Base-by-base conservation (phyloP, 768 basidiomycete species). In the Saitozyma podzolica region DNA sequence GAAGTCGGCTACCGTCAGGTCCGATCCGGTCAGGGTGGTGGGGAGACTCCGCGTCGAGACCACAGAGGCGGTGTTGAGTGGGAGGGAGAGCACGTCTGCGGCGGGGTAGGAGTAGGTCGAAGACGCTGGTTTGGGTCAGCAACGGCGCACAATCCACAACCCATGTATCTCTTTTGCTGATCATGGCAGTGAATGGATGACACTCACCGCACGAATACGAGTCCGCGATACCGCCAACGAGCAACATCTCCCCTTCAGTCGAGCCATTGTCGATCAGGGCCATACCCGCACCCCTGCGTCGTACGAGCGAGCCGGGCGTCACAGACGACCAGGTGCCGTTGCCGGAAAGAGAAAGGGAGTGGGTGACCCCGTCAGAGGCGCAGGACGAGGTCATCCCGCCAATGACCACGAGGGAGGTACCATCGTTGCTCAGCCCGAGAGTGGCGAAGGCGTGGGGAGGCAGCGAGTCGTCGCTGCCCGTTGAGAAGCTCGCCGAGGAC, bases 311-410 rank as follows among this genome's bases (percentile, higher is more conserved):
- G 9, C 52, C 53, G 9, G 71, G 72, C 7, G 56, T 72, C 9
- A 62, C 65, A 29, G 59, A 29, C 20, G 52, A 58, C 77, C 77
- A 78, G 10, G 9, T 49, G 29, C 61, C 65, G 10, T 43, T 48
- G 8, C 54, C 61, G 3, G 47, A 37, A 7, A 78, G 52, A 42
- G 65, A 55, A 19, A 78, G 62, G 1, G 75, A 69, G 53, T 78
- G 77, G 16, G 67, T 55, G 0, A 73, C 20, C 11, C 59, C 59
- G 54, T 79, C 78, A 1, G 61, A 51, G 7, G 51, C 16, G 56
- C 78, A 79, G 14, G 59, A 58, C 3, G 71, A 66, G 10, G 78
- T 79, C 70, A 76, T 65, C n/a, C 78, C 78, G n/a, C 76, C 76
- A n/a, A 73, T 41, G 16, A 69, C 66, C 54, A 75, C 63, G 41